phyloP scores from a whole-genome alignment of 257 asterid genomes.

The Vinca minor region DNA sequence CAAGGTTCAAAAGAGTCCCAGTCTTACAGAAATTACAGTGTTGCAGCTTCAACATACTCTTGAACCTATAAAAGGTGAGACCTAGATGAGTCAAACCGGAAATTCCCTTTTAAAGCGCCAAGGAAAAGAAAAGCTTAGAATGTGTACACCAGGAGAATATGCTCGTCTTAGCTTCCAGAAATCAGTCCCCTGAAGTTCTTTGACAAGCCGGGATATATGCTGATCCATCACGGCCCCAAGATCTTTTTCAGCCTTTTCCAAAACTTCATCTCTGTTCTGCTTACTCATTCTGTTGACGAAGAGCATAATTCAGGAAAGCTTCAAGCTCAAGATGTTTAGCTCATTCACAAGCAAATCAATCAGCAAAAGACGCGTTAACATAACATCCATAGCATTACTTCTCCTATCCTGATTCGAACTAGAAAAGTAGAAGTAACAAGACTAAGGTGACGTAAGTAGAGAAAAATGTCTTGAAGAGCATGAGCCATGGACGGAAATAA shows the following conservation, averaged over 20 bases:
- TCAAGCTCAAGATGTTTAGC: background rate
- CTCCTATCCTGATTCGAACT: background rate
- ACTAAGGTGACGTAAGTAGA: background rate
- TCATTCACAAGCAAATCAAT: background rate
- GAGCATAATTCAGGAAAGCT: slow-evolving; percentile 9
- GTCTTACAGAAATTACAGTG: slow-evolving; percentile 76
- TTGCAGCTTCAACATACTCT: slow-evolving; percentile 95
- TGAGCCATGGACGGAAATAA: no score
- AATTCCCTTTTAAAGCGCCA: slow-evolving; percentile 4
- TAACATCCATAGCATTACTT: no score
- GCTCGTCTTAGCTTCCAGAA: slow-evolving; percentile 95
- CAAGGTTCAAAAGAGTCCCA: slow-evolving; percentile 63
- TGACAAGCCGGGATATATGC: slow-evolving; percentile 54
- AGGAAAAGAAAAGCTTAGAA: slow-evolving; percentile 11
- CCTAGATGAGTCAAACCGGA: slow-evolving; percentile 13
- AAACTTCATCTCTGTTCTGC: slow-evolving; percentile 63
- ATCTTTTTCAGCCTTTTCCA: slow-evolving; percentile 74
- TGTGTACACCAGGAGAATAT: slow-evolving; percentile 85
- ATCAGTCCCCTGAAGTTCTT: slow-evolving; percentile 82
- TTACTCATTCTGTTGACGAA: slow-evolving; percentile 55
- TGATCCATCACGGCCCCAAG: slow-evolving; percentile 64
- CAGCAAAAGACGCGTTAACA: no score
- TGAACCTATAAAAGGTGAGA: slow-evolving; percentile 55
- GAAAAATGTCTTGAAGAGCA: no score
- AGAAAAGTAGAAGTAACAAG: background rate